These are phyloP conservation scores for Fonsecaea pugnacius DNA, from an alignment of 2,329 filamentous ascomycete species.

Conservation along the genomic window DNA sequence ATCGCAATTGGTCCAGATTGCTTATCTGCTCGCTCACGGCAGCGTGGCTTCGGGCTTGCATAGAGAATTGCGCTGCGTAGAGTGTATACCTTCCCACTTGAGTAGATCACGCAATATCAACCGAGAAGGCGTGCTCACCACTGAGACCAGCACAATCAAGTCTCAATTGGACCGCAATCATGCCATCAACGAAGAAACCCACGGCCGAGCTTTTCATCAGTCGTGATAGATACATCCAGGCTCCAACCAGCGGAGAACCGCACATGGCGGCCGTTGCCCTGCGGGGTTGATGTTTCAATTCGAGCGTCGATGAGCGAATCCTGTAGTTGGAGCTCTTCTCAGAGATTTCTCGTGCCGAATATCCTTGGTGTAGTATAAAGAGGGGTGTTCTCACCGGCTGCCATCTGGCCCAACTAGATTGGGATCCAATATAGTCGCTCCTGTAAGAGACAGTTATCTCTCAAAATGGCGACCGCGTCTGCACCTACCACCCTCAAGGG, in stretches of 20 bases:
- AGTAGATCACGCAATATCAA: conserved; percentile 32
- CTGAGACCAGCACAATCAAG: conserved; percentile 8
- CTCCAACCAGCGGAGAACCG: conserved; percentile 7
- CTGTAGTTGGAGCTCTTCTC: conserved; percentile 1
- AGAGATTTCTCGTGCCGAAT: conserved; percentile 11
- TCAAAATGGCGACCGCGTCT: conserved; percentile 17
- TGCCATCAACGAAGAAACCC: background rate
- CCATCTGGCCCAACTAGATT: background rate
- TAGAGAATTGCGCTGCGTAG: conserved; percentile 6
- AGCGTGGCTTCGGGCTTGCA: background rate
- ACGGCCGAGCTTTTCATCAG: background rate
- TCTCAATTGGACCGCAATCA: background rate
- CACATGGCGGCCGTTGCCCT: conserved; percentile 7
- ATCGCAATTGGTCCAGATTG: conserved; percentile 7
- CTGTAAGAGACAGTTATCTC: conserved; percentile 3
- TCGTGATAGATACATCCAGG: background rate
- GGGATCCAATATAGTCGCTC: background rate
- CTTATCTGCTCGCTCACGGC: conserved; percentile 7
- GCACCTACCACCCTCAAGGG: conserved; percentile 5
- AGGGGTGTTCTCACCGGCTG: background rate
- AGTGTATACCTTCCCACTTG: conserved; percentile 22
- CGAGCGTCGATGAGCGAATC: conserved; percentile 9
- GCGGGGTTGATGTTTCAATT: conserved; percentile 14
- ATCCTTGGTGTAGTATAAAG: conserved; percentile 15
- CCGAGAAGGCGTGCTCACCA: conserved; percentile 27